These are phyloP conservation scores for Arachnomyces sp. DNA, from an alignment of 2,329 filamentous ascomycete genomes.

Conservation along the genomic window DNA sequence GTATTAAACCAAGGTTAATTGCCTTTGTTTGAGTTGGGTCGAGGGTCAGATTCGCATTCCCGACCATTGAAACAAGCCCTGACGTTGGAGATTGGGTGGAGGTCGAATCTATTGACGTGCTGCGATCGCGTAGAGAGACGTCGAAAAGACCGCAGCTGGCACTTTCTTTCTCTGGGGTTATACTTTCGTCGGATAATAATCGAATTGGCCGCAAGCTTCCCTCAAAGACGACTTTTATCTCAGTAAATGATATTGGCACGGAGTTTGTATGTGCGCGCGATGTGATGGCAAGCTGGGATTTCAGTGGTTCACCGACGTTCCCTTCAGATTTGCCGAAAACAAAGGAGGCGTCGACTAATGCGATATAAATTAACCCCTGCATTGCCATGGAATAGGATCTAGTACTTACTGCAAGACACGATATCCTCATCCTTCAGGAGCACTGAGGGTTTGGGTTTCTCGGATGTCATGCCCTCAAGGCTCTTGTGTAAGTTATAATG, in stretches of 20 bases:
- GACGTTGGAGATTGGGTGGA: slow-evolving; percentile 27
- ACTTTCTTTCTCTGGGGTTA: slow-evolving; percentile 15
- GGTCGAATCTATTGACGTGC: slow-evolving; percentile 18
- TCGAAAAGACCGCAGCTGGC: slow-evolving; percentile 21
- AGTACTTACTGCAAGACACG: slow-evolving; percentile 39
- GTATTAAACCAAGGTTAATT: slow-evolving; percentile 61
- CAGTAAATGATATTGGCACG: slow-evolving; percentile 39
- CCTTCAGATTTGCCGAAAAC: slow-evolving; percentile 47
- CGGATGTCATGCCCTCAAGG: slow-evolving; percentile 30
- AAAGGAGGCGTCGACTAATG: slow-evolving; percentile 44
- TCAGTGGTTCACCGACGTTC: slow-evolving; percentile 51
- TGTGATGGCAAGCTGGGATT: slow-evolving; percentile 46
- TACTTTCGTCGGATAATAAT: slow-evolving; percentile 27
- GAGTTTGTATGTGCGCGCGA: slow-evolving; percentile 41
- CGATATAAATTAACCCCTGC: too few species aligned
- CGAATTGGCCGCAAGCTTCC: slow-evolving; percentile 39
- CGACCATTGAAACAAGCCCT: slow-evolving; percentile 38
- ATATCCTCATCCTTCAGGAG: slow-evolving; percentile 41
- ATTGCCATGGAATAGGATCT: too few species aligned
- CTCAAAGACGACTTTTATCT: slow-evolving; percentile 45
- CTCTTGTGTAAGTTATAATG: slow-evolving; percentile 41
- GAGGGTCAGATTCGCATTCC: slow-evolving; percentile 57
- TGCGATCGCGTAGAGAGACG: slow-evolving; percentile 28
- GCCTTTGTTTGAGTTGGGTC: slow-evolving; percentile 59
- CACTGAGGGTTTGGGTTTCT: slow-evolving; percentile 36